Conservation (phyloP, 768 basidiomycete species). For the Kwoniella bestiolae region DNA sequence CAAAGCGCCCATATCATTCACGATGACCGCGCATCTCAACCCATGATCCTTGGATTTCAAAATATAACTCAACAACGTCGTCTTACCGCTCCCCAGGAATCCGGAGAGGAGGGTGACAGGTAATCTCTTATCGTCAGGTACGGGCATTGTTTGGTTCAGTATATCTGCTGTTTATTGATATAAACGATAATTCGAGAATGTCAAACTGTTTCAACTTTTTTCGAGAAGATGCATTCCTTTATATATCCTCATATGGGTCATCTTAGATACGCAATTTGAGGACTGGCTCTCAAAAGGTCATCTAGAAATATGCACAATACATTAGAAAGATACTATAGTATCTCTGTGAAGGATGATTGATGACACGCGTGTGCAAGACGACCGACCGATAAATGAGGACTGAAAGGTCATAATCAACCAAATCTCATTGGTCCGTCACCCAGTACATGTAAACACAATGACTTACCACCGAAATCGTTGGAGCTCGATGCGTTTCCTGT, state of each 20-base stretch:
- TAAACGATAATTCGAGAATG: background rate
- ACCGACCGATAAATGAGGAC: slow-evolving; percentile 2
- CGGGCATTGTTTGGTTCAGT: slow-evolving; percentile 25
- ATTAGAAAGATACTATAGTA: no score
- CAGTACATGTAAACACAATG: background rate
- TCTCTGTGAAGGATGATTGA: background rate
- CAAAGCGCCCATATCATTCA: slow-evolving; percentile 56
- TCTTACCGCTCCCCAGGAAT: slow-evolving; percentile 56
- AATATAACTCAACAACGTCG: slow-evolving; percentile 52
- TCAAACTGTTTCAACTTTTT: background rate
- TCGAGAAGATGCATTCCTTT: background rate
- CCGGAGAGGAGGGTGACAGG: slow-evolving; percentile 56
- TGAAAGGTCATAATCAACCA: slow-evolving; percentile 10
- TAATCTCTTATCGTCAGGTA: slow-evolving; percentile 42
- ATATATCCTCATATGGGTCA: background rate
- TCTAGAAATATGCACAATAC: no score
- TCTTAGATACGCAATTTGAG: background rate
- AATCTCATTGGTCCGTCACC: background rate
- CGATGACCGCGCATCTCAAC: slow-evolving; percentile 48
- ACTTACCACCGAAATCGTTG: no score
- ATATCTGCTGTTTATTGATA: background rate
- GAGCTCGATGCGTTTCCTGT: no score
- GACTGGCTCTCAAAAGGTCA: background rate
- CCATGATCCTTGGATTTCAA: slow-evolving; percentile 50
- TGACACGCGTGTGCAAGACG: background rate